Base-by-base conservation (phyloP, 176 grass and related monocot genomes). In the Aegilops tauschii region DNA sequence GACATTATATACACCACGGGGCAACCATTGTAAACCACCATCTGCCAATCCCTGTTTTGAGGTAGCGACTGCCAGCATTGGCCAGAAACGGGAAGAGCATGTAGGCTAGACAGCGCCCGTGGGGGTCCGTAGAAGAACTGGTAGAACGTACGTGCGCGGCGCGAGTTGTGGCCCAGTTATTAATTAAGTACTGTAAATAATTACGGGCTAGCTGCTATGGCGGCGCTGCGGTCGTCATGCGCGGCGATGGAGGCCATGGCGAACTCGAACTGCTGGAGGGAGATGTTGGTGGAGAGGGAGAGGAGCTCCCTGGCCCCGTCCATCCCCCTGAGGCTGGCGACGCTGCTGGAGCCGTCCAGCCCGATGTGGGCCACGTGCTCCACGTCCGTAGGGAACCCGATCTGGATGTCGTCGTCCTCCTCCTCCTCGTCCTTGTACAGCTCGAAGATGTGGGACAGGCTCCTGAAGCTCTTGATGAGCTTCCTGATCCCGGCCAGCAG, bases 361-460 rank as follows among this genome's bases (percentile, higher is more conserved):
- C 95, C 95, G 11, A 97, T 91, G 84, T 97, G 95, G 1, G 86
- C 87, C 6, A 97, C 87, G 7, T 97, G 95, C 65, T 93, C 81
- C 86, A 95, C 95, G 12, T 97, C 69, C 0, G 93, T 97, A 8
- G 95, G 95, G 35, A 95, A 76, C 30, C 93, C 95, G 3, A 97
- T 97, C 82, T 90, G 82, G 47, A 97, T 76, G 73, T 52, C 71
- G 11, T 27, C 32, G 68, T 54, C 83, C 0, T 87, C 80, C 0
- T 89, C 87, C 0, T 83, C 84, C 1, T 44, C 69, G 20, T 90
- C 87, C 64, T 84, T 84, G 72, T 90, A 86, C 59, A 86, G 66
- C 52, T 89, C 89, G 2, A 95, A 94, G 58, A 95, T 77, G 62
- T 91, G 80, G 73, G 92, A 88, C 25, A 97, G 81, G 89, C 65